Percentiles rank a stretch among this genome's conserved stretches.
Evolutionary conservation across 306 rosid genomes (phyloP).

Genomic region (Casuarina glauca): DNA sequence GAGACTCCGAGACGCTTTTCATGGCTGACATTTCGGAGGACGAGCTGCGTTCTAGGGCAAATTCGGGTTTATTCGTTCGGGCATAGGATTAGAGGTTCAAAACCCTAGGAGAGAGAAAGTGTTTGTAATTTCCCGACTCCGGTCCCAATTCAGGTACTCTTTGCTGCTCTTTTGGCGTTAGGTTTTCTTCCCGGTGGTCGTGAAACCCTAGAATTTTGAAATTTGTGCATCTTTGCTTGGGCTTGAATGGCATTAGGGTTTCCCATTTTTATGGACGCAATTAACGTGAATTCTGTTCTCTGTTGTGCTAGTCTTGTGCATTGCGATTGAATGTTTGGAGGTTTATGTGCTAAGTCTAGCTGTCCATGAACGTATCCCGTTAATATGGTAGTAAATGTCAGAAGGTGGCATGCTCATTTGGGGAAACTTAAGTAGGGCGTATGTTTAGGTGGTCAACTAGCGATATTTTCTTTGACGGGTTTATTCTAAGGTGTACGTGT

Average conservation of each 20-base stretch:
- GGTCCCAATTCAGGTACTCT: slow-evolving; percentile 56
- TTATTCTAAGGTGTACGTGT: slow-evolving; percentile 17
- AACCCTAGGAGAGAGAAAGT: slow-evolving; percentile 87
- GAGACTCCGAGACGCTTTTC: slow-evolving; percentile 40
- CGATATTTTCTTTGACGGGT: slow-evolving; percentile 29
- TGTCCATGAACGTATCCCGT: slow-evolving; percentile 29
- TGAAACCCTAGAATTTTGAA: slow-evolving; percentile 82
- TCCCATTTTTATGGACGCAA: slow-evolving; percentile 29
- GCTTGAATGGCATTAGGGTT: slow-evolving; percentile 54
- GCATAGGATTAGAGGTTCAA: slow-evolving; percentile 40
- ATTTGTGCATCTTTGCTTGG: slow-evolving; percentile 40
- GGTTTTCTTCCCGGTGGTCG: slow-evolving; percentile 30
- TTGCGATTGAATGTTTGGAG: slow-evolving; percentile 49
- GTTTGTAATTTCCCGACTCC: background rate
- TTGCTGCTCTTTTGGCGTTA: slow-evolving; percentile 32
- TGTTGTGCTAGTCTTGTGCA: slow-evolving; percentile 49
- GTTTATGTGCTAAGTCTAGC: slow-evolving; percentile 27
- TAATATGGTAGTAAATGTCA: slow-evolving; percentile 36
- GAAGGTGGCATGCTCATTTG: slow-evolving; percentile 23
- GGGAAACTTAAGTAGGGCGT: slow-evolving; percentile 33
- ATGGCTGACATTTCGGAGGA: slow-evolving; percentile 59
- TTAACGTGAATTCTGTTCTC: slow-evolving; percentile 24
- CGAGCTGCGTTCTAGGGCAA: slow-evolving; percentile 51
- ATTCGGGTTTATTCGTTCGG: slow-evolving; percentile 37
- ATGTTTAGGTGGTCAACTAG: slow-evolving; percentile 31